These are phyloP conservation scores for Globisporangium sylvaticum DNA, from an alignment of 352 stramenopile species.

Conservation along the genomic window DNA sequence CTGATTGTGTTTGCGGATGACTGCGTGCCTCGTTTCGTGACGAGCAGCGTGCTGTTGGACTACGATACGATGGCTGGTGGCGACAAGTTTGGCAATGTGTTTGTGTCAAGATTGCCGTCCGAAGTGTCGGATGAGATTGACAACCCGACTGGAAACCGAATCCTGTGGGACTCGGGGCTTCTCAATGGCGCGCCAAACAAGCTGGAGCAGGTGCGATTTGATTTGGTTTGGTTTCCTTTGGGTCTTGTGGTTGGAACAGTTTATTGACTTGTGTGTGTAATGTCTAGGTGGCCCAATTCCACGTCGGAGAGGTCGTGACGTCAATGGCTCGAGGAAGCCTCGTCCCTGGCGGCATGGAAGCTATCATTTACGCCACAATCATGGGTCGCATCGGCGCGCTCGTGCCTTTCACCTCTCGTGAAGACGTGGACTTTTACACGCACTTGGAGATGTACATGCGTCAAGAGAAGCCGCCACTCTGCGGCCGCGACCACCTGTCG, in stretches of 20 bases:
- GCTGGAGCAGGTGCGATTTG: slow-evolving; percentile 85
- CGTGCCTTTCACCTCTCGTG: slow-evolving; percentile 94
- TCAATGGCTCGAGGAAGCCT: slow-evolving; percentile 93
- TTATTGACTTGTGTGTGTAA: background rate
- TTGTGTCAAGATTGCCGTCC: slow-evolving; percentile 91
- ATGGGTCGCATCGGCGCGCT: slow-evolving; percentile 95
- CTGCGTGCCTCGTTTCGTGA: slow-evolving; percentile 82
- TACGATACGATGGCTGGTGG: slow-evolving; percentile 97
- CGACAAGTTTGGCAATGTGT: slow-evolving; percentile 99
- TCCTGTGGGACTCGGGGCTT: slow-evolving; percentile 94
- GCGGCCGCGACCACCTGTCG: slow-evolving; percentile 94
- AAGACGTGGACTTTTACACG: slow-evolving; percentile 98
- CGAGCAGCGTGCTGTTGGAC: slow-evolving; percentile 90
- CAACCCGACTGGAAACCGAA: slow-evolving; percentile 94
- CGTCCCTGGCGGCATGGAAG: slow-evolving; percentile 95
- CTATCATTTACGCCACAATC: slow-evolving; percentile 97
- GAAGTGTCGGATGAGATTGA: slow-evolving; percentile 95
- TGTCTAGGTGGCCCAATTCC: slow-evolving; percentile 88
- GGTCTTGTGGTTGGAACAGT: background rate
- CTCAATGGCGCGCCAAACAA: slow-evolving; percentile 95
- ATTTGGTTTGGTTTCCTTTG: background rate
- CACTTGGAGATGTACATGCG: slow-evolving; percentile 97
- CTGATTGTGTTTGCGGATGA: slow-evolving; percentile 97
- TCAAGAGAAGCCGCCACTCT: slow-evolving; percentile 89
- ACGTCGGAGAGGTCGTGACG: slow-evolving; percentile 98